Conservation (phyloP, 2,329 filamentous ascomycete genomes). For the Lecanicillium sp. region DNA sequence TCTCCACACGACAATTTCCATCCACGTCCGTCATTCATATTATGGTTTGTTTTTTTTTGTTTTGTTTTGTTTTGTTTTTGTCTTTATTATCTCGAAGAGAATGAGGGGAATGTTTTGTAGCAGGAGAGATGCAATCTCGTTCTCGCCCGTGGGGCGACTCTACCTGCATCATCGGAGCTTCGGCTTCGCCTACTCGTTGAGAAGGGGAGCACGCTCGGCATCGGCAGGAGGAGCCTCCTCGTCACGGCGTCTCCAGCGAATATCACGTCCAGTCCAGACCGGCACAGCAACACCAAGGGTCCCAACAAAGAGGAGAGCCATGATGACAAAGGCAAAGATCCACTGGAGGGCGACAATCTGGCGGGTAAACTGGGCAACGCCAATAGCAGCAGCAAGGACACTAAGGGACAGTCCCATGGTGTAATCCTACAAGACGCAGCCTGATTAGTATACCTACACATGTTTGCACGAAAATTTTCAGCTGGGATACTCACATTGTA, state of each 20-base stretch:
- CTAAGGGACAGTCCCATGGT: constrained; percentile 74
- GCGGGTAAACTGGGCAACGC: constrained; percentile 66
- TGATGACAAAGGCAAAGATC: constrained; percentile 86
- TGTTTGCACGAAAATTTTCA: not conserved
- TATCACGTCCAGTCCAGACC: constrained; percentile 50
- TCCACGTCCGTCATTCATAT: too few relatives aligned
- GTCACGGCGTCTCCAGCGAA: constrained; percentile 37
- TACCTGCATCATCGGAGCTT: too few relatives aligned
- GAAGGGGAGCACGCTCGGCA: constrained; percentile 52
- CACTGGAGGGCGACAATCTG: constrained; percentile 76
- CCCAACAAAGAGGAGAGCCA: constrained; percentile 62
- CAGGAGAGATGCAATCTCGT: too few relatives aligned
- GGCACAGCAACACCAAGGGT: constrained; percentile 59
- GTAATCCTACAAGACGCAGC: constrained; percentile 42
- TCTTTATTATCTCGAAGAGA: too few relatives aligned
- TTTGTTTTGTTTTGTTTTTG: not conserved
- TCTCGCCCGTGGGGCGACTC: too few relatives aligned
- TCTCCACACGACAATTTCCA: too few relatives aligned
- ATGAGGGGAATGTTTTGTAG: too few relatives aligned
- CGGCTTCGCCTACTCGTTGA: constrained; percentile 28
- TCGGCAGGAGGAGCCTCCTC: constrained; percentile 27
- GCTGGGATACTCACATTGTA: constrained; percentile 52
- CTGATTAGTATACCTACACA: constrained; percentile 9
- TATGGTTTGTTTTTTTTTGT: constrained; percentile 7
- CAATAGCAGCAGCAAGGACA: constrained; percentile 64